A percentile compares a stretch with the other conserved stretches of the same genome.
phyloP scores from a whole-genome alignment of 2,329 filamentous ascomycete genomes.

The Aspergillus bombycis region DNA sequence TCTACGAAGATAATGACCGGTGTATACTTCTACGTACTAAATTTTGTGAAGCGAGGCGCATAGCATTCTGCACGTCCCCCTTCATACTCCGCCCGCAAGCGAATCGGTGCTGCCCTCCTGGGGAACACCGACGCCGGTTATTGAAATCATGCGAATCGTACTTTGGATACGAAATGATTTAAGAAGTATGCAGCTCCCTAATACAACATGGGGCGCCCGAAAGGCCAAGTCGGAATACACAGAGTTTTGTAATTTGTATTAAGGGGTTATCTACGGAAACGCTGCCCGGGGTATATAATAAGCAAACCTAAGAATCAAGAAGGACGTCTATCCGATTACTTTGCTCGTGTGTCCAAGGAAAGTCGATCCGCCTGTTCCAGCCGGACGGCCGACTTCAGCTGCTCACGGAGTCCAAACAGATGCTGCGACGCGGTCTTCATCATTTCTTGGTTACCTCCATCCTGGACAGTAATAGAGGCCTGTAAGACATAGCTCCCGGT shows the following conservation, averaged over 20 bases:
- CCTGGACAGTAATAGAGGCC: constrained; percentile 59
- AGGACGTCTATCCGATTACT: constrained; percentile 37
- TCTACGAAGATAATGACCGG: neutral
- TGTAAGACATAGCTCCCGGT: constrained; percentile 63
- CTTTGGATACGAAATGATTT: neutral
- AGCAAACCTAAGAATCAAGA: constrained; percentile 17
- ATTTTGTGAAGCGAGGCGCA: neutral
- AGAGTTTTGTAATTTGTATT: neutral
- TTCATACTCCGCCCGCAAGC: neutral
- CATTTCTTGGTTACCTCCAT: constrained; percentile 57
- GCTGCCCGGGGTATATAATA: constrained; percentile 23
- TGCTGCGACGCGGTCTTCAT: constrained; percentile 59
- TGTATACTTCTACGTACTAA: neutral
- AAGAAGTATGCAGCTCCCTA: neutral
- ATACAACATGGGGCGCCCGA: neutral
- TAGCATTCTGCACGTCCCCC: neutral
- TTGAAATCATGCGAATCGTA: neutral
- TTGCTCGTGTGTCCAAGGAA: constrained; percentile 62
- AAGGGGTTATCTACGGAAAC: neutral
- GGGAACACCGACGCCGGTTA: neutral
- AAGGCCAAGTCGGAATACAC: neutral
- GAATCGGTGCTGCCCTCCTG: neutral
- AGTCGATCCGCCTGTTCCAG: constrained; percentile 61
- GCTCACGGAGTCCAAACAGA: constrained; percentile 57
- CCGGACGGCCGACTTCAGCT: constrained; percentile 59